These are phyloP conservation scores for Ascochyta clinopodiicola DNA, from an alignment of 2,329 filamentous ascomycete species.

Conservation along the genomic window DNA sequence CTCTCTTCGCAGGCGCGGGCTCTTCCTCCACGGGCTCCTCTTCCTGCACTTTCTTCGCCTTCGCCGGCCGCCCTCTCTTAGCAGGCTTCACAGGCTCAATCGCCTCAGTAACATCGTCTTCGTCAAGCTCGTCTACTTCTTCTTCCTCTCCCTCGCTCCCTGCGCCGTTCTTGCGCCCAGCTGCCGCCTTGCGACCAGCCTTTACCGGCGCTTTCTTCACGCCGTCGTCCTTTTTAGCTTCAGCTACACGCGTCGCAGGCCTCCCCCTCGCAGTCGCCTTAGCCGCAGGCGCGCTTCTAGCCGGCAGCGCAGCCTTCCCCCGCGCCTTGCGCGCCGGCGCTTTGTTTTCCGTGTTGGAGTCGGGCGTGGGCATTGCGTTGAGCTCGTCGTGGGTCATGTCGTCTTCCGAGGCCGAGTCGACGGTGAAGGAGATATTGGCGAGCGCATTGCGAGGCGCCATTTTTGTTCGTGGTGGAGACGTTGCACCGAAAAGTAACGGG, in stretches of 20 bases:
- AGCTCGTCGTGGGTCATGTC: constrained; percentile 47
- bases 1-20: constrained; percentile 36
- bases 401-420: constrained; percentile 52
- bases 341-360: constrained; percentile 51
- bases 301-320: constrained; percentile 37
- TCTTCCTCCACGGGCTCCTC: constrained; percentile 19
- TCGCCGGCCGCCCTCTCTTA: constrained; percentile 50
- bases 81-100: constrained; percentile 31
- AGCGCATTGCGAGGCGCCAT: constrained; percentile 45
- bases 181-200: constrained; percentile 49
- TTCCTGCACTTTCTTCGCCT: constrained; percentile 60
- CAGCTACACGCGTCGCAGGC: constrained; percentile 45
- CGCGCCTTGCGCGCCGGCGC: constrained; percentile 44
- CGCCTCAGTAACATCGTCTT: constrained; percentile 26
- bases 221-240: constrained; percentile 47
- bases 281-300: constrained; percentile 30
- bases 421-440: constrained; percentile 47
- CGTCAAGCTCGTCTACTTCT: constrained; percentile 52
- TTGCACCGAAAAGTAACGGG: constrained; percentile 1
- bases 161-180: constrained; percentile 49
- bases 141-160: constrained; percentile 55
- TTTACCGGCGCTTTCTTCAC: constrained; percentile 46
- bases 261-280: constrained; percentile 47
- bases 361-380: constrained; percentile 47
- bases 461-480: not conserved